Evolutionary conservation across 768 basidiomycete genomes (phyloP), one percentile per base, ranked within the genome.

Genomic region (Thelephora ganbajun): DNA sequence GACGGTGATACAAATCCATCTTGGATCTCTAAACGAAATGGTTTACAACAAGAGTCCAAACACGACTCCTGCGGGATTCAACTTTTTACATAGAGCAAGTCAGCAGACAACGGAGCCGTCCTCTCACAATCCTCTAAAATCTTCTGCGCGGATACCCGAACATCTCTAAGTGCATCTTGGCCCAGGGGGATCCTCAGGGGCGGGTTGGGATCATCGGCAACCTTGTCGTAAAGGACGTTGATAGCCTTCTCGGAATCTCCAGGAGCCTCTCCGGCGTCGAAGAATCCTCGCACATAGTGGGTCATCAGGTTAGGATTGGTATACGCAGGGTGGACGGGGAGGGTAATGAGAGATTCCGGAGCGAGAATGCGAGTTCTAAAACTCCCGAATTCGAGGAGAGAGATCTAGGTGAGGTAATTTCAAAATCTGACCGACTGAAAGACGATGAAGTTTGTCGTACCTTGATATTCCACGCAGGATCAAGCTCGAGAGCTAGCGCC

Each of bases 381-480:
- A 3, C 45, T 47, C 3, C 57, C 57, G 7, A 52, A 52, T 45
- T 53, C 51, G 45, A 57, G 23, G 49, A 55, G 6, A 3, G 53
- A 51, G 13, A 59, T 37, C 56, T 59, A 34, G 5, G 42, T 43
- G 26, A 30, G 2, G n/a, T 11, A 50, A 33, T 39, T n/a, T 18
- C 5, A 22, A 44, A 37, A 14, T 6, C 16, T 2, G 6, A 30
- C 13, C 14, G 3, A 23, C 3, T 11, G 5, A 23, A 2, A 19
- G 37, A 22, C 11, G 18, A 13, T 6, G 23, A 23, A 26, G 11
- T 9, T n/a, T 14, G 35, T 50, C 55, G 16, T 34, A 62, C 65
- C 51, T 56, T 66, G 53, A 66, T 64, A 50, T 63, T 59, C 65
- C 65, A 66, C 6, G 47, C 52, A 1, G 66, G 65, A 42, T 66